A percentile compares a stretch with the other conserved stretches of the same genome.
Evolutionary conservation across 1,284 basidiomycete genomes (phyloP).

Genomic region (Heterobasidion irregulare): DNA sequence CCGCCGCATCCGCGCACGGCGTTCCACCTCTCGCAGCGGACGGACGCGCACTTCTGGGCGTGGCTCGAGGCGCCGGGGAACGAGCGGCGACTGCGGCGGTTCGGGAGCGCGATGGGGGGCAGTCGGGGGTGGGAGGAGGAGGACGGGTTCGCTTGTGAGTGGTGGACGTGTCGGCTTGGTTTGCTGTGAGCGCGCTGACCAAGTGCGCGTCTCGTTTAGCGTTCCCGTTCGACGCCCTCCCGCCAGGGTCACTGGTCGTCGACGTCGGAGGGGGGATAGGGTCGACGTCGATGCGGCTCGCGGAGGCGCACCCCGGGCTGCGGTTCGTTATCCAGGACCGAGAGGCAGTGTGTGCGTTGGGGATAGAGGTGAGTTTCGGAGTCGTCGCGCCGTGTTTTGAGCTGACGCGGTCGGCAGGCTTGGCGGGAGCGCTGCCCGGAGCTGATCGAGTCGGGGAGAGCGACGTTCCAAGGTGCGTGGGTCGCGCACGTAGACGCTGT

Average conservation of each 20-base stretch:
- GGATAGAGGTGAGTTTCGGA: constrained; percentile 32
- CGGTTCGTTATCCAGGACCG: constrained; percentile 67
- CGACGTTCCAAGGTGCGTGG: constrained; percentile 44
- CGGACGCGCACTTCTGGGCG: constrained; percentile 24
- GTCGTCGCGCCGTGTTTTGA: neutral
- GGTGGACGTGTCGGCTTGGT: constrained; percentile 28
- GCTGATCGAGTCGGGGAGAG: constrained; percentile 46
- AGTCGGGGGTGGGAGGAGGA: constrained; percentile 57
- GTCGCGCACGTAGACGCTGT: neutral
- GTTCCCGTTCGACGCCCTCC: constrained; percentile 55
- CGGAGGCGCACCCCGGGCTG: constrained; percentile 42
- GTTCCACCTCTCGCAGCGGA: constrained; percentile 26
- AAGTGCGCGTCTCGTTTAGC: constrained; percentile 24
- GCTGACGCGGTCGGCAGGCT: constrained; percentile 21
- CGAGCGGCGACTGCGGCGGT: constrained; percentile 41
- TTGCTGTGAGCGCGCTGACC: neutral
- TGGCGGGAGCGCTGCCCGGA: constrained; percentile 58
- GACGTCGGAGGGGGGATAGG: constrained; percentile 76
- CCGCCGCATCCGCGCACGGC: constrained; percentile 19
- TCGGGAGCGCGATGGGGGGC: constrained; percentile 65
- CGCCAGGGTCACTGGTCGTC: constrained; percentile 48
- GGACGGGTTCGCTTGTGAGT: constrained; percentile 35
- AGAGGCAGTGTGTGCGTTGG: constrained; percentile 52
- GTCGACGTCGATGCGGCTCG: constrained; percentile 60
- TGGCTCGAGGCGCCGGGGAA: constrained; percentile 28